Percentiles rank a stretch among this genome's conserved stretches.
Conservation (phyloP, 495 filamentous ascomycete species). For the Aspergillus ostianus region DNA sequence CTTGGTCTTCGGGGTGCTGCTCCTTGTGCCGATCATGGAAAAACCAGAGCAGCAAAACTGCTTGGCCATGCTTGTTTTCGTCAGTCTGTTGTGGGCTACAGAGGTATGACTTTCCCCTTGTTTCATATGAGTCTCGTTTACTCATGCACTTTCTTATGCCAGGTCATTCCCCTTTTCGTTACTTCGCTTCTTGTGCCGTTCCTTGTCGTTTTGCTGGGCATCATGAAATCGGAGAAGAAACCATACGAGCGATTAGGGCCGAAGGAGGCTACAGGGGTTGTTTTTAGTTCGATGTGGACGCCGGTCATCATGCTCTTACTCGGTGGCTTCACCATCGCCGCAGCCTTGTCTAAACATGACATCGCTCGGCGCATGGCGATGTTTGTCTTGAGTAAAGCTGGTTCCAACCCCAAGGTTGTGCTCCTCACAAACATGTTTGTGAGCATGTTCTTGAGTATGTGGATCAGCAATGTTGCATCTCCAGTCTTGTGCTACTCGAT, state of each 20-base stretch:
- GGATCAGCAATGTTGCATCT: slow-evolving; percentile 97
- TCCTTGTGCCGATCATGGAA: slow-evolving; percentile 75
- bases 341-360: slow-evolving; percentile 92
- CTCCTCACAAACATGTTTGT: slow-evolving; percentile 98
- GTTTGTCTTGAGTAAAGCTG: slow-evolving; percentile 94
- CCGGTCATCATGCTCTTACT: slow-evolving; percentile 98
- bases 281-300: slow-evolving; percentile 97
- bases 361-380: slow-evolving; percentile 97
- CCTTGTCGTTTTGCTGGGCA: slow-evolving; percentile 79
- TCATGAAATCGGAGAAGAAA: slow-evolving; percentile 74
- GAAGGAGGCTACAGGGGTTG: slow-evolving; percentile 71
- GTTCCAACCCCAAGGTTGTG: slow-evolving; percentile 82
- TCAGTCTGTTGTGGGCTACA: slow-evolving; percentile 94
- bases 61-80: slow-evolving; percentile 87
- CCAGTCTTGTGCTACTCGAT: slow-evolving; percentile 98
- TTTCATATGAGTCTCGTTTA: not conserved
- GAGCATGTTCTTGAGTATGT: slow-evolving; percentile 96
- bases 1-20: slow-evolving; percentile 66
- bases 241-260: slow-evolving; percentile 67
- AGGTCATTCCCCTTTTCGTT: slow-evolving; percentile 96
- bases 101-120: slow-evolving; percentile 59
- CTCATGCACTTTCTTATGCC: slow-evolving; percentile 25
- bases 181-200: slow-evolving; percentile 94
- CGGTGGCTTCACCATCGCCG: slow-evolving; percentile 93
- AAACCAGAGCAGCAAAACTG: slow-evolving; percentile 92